These are phyloP conservation scores for Neospermospora avenae DNA, from an alignment of 2,329 filamentous ascomycete species.

Conservation along the genomic window DNA sequence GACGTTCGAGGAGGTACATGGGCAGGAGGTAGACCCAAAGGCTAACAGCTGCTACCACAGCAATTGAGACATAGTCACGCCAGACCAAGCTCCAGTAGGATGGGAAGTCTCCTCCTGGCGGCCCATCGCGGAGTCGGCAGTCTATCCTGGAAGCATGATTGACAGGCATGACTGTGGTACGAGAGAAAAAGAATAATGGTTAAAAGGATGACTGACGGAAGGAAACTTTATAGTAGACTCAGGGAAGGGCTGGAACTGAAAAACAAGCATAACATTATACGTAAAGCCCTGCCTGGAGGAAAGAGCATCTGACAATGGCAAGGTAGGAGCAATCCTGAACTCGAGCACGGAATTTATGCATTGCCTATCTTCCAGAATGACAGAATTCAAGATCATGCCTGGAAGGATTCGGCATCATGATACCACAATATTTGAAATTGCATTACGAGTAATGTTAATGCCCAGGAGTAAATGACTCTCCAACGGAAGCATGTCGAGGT, in stretches of 20 bases:
- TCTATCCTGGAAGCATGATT: not conserved
- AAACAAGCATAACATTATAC: not conserved
- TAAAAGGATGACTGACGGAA: not conserved
- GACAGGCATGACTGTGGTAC: not conserved
- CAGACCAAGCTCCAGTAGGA: slow-evolving; percentile 6
- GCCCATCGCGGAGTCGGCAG: not conserved
- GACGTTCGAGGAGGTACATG: slow-evolving; percentile 19
- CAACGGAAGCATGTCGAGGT: too few species aligned
- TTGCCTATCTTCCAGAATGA: too few species aligned
- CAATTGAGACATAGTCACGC: slow-evolving; percentile 12
- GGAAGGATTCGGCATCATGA: not conserved
- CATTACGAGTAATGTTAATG: too few species aligned
- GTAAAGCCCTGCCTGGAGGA: not conserved
- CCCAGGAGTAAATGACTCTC: too few species aligned
- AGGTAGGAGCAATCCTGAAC: not conserved
- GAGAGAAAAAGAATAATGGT: not conserved
- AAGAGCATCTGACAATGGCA: not conserved
- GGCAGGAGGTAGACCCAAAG: slow-evolving; percentile 19
- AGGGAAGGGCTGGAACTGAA: not conserved
- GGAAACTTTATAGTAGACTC: not conserved
- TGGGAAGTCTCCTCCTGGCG: not conserved
- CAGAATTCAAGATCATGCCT: too few species aligned
- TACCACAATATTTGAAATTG: too few species aligned
- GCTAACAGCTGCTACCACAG: slow-evolving; percentile 6
- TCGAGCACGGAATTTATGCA: too few species aligned